These are phyloP conservation scores for Rhodotorula sp. DNA, from an alignment of 1,284 basidiomycete genomes.

Conservation along the genomic window DNA sequence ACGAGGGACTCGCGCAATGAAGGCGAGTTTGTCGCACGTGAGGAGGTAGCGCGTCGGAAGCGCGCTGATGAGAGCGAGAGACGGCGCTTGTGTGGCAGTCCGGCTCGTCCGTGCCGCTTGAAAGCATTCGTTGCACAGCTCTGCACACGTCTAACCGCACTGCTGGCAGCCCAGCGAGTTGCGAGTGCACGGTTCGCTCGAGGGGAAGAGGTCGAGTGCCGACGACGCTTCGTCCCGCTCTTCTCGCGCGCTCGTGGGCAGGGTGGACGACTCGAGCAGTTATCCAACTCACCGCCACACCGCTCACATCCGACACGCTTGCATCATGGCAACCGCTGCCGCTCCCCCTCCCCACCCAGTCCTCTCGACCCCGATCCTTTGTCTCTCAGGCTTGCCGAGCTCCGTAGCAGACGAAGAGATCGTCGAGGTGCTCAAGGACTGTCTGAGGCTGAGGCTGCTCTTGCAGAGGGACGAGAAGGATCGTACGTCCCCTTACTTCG, in stretches of 20 bases:
- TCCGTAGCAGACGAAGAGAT: conserved; percentile 15
- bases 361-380: conserved; percentile 13
- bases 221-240: not conserved
- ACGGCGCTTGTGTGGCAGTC: no score
- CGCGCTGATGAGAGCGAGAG: not conserved
- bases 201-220: not conserved
- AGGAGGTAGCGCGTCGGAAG: not conserved
- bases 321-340: not conserved
- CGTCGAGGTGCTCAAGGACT: conserved; percentile 23
- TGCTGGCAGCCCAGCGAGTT: no score
- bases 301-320: not conserved
- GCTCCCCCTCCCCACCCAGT: conserved; percentile 4
- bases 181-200: not conserved
- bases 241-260: not conserved
- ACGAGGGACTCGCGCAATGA: conserved; percentile 6
- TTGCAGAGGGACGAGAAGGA: not conserved
- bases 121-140: no score
- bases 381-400: conserved; percentile 13
- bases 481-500: not conserved
- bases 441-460: conserved; percentile 14
- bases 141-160: no score
- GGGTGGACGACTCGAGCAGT: not conserved
- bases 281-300: not conserved
- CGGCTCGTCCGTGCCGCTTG: not conserved
- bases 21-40: not conserved